Base-by-base conservation (phyloP, 2,329 filamentous ascomycete genomes). In the Sporothrix inflata region DNA sequence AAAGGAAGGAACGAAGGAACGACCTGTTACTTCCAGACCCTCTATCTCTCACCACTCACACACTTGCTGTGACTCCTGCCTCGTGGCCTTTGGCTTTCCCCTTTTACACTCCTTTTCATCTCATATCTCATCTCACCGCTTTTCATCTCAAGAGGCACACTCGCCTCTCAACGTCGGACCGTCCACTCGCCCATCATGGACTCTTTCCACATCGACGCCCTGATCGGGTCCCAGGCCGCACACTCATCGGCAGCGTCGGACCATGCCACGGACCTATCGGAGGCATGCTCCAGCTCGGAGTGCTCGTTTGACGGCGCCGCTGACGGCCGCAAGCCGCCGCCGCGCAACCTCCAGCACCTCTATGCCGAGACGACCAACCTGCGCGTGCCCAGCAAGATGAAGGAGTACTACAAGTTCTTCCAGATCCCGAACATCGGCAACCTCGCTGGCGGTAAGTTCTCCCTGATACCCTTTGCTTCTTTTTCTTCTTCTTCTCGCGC, bases 331-430 rank as follows among this genome's bases (percentile, higher is more conserved):
- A 81, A 79, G 78, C 82, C 80, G 38, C 75, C 77, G 72, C 93
- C 94, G 6, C 83, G 89, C 76, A 92, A 97, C 80, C 85, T 97
- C 74, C 91, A 90, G 76, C 93, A 97, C 79, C 91, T 94, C 79
- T 91, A 90, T 76, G 94, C 93, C 0, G 84, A 88, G 72, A 85
- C 89, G 60, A 91, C 93, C 65, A 90, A 86, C 78, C 86, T 87
- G 63, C 87, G 93, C 9, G 76, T 84, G 7, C 84, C 87, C 7
- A 96, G 90, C 78, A 84, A 84, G 57, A 87, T 97, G 80, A 97
- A 97, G 84, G 68, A 86, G 49, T 93, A 94, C 80, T 97, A 97
- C 85, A 94, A 93, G 81, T 97, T 93, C 82, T 96, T 96, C 77
- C 74, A 79, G 75, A 88, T 90, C 69, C 88, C 88, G 0, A 86